Conservation (phyloP, 345 rosid species). For the Isatis tinctoria region DNA sequence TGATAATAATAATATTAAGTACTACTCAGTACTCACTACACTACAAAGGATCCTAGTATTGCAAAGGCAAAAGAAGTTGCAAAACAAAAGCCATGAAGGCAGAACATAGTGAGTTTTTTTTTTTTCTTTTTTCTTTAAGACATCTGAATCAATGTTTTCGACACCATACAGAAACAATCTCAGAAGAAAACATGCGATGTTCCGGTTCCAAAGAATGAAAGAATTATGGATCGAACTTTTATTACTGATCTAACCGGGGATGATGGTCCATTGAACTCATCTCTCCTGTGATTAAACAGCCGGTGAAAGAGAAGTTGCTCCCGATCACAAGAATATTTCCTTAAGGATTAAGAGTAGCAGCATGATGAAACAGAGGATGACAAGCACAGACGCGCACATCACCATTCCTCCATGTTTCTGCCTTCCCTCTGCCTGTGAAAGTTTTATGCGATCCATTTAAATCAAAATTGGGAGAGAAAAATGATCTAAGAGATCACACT, state of each 20-base stretch:
- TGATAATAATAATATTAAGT: too few relatives aligned
- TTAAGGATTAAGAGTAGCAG: constrained; percentile 80
- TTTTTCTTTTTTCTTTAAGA: not conserved
- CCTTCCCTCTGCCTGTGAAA: constrained; percentile 73
- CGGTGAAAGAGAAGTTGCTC: not conserved
- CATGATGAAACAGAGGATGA: constrained; percentile 92
- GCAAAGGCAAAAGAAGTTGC: too few relatives aligned
- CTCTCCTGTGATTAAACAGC: not conserved
- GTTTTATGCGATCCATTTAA: too few relatives aligned
- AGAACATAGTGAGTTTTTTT: not conserved
- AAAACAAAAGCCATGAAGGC: not conserved
- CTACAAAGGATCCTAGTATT: too few relatives aligned
- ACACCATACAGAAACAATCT: not conserved
- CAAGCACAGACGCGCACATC: constrained; percentile 83
- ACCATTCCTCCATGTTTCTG: constrained; percentile 96
- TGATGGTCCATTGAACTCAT: not conserved
- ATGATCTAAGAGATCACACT: too few relatives aligned
- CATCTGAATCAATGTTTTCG: not conserved
- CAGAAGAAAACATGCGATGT: not conserved
- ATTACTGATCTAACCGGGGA: constrained; percentile 9
- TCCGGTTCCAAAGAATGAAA: constrained; percentile 15
- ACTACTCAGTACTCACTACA: too few relatives aligned
- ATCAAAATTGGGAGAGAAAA: too few relatives aligned
- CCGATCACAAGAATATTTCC: constrained; percentile 57
- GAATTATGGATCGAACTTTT: not conserved